Evolutionary conservation across 805 yeast genomes (phyloP), one percentile per base, ranked within the genome.

Genomic region (Candida suzukii): DNA sequence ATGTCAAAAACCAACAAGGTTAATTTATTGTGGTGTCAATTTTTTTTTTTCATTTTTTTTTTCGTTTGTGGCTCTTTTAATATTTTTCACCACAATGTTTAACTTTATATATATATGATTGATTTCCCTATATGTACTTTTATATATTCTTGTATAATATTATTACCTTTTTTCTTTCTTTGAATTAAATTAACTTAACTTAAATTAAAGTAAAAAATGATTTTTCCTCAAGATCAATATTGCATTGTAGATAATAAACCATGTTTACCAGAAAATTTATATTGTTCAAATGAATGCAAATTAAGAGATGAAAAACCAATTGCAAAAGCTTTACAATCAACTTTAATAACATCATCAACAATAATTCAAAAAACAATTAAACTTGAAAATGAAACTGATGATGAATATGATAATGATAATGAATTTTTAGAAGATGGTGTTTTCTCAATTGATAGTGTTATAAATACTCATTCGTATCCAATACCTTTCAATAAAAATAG

Each of bases 211-310:
- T n/a, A n/a, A n/a, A n/a, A n/a, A 20, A 41, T 42, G 51, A 35
- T 52, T 31, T 52, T 52, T 32, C 47, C 39, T 35, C 56, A 52
- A 39, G 56, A 52, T 38, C 46, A 48, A 13, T 48, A 47, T 31
- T 52, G 56, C 51, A 50, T 52, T 41, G 49, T 52, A 33, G 56
- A 52, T 38, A 50, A 43, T 47, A 50, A 43, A 26, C 46, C 37
- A 16, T 40, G 40, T 5, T 32, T 8, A 12, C 7, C 17, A 25
- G 37, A 24, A 16, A 17, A 29, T 10, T 22, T 52, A 18, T 52
- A 52, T 43, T 52, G 56, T 45, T 52, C 56, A 3, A 37, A 39
- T 12, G 47, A 48, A 35, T 52, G 56, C 49, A 46, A 47, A 26
- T 18, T 43, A 33, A 40, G 45, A 38, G 56, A 52, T 42, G 38